Evolutionary conservation across 192 early-diverging fungal genomes (phyloP).

Genomic region (Backusella morwellensis): DNA sequence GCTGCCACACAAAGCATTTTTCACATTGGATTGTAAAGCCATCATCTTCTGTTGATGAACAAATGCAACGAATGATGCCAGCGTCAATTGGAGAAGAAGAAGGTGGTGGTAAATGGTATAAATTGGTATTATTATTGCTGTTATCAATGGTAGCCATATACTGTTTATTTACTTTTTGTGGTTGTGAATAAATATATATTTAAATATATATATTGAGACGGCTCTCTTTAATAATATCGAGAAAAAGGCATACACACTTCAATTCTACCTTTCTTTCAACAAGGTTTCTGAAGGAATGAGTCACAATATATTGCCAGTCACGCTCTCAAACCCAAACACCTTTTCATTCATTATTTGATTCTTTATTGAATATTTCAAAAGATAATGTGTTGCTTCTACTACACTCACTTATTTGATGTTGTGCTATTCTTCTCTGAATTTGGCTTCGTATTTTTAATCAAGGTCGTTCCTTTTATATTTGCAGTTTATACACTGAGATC

Average conservation of each 20-base stretch:
- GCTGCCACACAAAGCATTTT: conserved; percentile 93
- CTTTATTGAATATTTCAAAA: too few relatives aligned
- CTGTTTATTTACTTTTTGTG: background rate
- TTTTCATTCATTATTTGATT: too few relatives aligned
- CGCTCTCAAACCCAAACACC: background rate
- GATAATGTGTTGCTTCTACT: background rate
- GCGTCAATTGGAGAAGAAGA: conserved; percentile 61
- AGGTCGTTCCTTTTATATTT: background rate
- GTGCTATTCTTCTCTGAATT: background rate
- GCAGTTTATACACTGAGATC: background rate
- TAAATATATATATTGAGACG: background rate
- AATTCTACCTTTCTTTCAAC: background rate
- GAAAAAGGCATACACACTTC: background rate
- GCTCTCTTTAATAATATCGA: background rate
- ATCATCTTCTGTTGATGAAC: conserved; percentile 87
- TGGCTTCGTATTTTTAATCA: background rate
- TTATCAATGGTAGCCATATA: background rate
- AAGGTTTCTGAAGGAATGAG: background rate
- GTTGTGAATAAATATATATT: background rate
- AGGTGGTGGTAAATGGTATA: background rate
- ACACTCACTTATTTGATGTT: background rate
- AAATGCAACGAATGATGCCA: conserved; percentile 95
- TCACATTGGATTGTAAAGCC: conserved; percentile 98
- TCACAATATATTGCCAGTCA: background rate
- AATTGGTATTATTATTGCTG: background rate